phyloP scores from a whole-genome alignment of 257 asterid species.

The Nyctanthes arbortristis region DNA sequence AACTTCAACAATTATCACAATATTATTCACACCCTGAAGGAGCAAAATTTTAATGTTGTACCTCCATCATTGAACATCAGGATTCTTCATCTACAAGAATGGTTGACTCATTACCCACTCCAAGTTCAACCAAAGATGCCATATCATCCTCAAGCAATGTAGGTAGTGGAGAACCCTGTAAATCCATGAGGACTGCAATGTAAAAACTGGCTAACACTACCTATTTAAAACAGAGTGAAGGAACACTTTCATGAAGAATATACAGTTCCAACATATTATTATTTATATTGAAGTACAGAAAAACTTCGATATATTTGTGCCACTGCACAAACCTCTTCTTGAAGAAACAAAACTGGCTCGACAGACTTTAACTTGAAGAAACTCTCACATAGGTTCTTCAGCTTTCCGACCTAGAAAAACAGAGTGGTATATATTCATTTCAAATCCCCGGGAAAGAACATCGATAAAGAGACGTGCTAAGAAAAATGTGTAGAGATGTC shows the following conservation, averaged over 20 bases:
- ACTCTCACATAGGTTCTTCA: conserved; percentile 79
- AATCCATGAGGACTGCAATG: conserved; percentile 12
- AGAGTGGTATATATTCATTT: conserved; percentile 6
- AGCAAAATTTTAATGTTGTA: too few relatives aligned
- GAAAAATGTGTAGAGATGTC: conserved; percentile 17
- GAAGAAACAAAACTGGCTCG: conserved; percentile 65
- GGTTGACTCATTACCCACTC: conserved; percentile 69
- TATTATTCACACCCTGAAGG: too few relatives aligned
- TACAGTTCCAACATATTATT: not conserved
- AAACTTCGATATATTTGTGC: not conserved
- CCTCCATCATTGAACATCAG: conserved; percentile 18
- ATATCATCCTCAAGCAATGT: conserved; percentile 80
- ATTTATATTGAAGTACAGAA: too few relatives aligned
- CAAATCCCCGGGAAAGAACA: conserved; percentile 7
- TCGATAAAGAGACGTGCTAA: not conserved
- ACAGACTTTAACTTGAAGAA: conserved; percentile 84
- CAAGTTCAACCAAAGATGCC: conserved; percentile 78
- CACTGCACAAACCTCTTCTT: conserved; percentile 67
- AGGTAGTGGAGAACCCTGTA: conserved; percentile 79
- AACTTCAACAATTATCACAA: too few relatives aligned
- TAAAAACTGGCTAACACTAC: not conserved
- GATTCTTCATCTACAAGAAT: conserved; percentile 73
- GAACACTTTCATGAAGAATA: too few relatives aligned
- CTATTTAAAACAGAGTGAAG: too few relatives aligned
- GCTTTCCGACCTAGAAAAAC: conserved; percentile 70